Base-by-base conservation (phyloP, 169 alveolate genomes). In the Cystoisospora suis region DNA sequence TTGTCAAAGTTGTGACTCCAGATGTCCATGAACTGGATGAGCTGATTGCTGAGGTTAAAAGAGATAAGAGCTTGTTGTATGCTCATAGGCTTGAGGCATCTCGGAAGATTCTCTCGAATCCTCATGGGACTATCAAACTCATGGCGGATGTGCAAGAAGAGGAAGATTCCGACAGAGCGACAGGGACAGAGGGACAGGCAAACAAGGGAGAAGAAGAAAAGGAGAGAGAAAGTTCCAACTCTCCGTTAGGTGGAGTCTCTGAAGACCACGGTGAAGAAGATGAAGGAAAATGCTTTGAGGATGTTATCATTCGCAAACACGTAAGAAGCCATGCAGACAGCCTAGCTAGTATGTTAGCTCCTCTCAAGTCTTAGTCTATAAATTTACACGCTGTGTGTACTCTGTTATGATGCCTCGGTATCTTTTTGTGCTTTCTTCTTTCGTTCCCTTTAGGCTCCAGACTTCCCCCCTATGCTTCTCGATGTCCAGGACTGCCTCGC, bases 401-500 rank as follows among this genome's bases (percentile, higher is more conserved):
- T 58, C 72, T 29, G 3, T 36, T 69, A 42, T 5, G 80, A 4
- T 32, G 46, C 45, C 80, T 3, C 47, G 47, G 3, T 15, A 9
- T 2, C 47, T 2, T 69, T 69, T 34, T 20, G 47, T 32, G 7
- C 45, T 69, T 27, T 46, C 80, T 27, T 42, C 44, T 69, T 12
- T 23, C 45, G 80, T 46, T 32, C 38, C 46, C 38, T 38, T 7
- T 9, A 34, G 47, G 45, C 49, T 2, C 7, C 38, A 29, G 38
- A 40, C 47, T 72, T 34, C 83, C 53, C 53, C 29, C 53, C 83
- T 2, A 53, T 38, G 56, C 83, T 72, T 38, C 56, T 27, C 17
- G 53, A 72, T 56, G 83, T 34, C 38, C 83, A 72, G 56, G 83
- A 72, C 53, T 34, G 58, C 56, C 83, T 72, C 5, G 83, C 83